Base-by-base conservation (phyloP, 768 basidiomycete genomes). In the Hebeloma cylindrosporum region DNA sequence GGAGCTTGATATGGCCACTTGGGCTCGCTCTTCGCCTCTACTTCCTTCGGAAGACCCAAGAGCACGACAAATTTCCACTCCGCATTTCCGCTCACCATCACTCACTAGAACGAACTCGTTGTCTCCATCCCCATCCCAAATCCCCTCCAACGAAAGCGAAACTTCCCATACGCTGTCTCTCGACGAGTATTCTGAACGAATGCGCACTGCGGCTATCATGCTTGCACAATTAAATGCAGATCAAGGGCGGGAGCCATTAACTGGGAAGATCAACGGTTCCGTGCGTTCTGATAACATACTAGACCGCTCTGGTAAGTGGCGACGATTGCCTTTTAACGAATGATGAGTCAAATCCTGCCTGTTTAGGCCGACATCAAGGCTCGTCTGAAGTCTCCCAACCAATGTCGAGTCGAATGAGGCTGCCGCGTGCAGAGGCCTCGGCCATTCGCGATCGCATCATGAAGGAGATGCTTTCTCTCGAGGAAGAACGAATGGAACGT, bases 171-270 rank as follows among this genome's bases (percentile, higher is more conserved):
- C 68, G 7, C 69, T 98, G 10, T 92, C 93, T 0, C 71, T 99
- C 17, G 95, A 99, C 56, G 95, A 99, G 54, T 99, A 99, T 67
- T 95, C 95, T 1, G 93, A 97, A 54, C 82, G 96, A 39, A 99
- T 99, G 96, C 83, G 92, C 6, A 96, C 93, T 7, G 96, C 96
- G 7, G 96, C 96, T 7, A 85, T 98, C 50, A 97, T 99, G 96
- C 83, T 99, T 21, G 85, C 96, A 1, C 96, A 99, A 65, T 77
- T 99, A 36, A 96, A 93, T 57, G 85, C 92, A 1, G 90, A 77
- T 57, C 73, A 87, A 39, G 69, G 78, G 22, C 77, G 80, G 50
- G 85, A 87, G 46, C 31, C 61, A 51, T 33, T 58, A 5, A 60
- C 47, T 30, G 30, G 41, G 18, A 60, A 59, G 47, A 25, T 35